A percentile compares a stretch with the other conserved stretches of the same genome.
Conservation (phyloP, 352 stramenopile genomes). For the Phytophthora colocasiae region DNA sequence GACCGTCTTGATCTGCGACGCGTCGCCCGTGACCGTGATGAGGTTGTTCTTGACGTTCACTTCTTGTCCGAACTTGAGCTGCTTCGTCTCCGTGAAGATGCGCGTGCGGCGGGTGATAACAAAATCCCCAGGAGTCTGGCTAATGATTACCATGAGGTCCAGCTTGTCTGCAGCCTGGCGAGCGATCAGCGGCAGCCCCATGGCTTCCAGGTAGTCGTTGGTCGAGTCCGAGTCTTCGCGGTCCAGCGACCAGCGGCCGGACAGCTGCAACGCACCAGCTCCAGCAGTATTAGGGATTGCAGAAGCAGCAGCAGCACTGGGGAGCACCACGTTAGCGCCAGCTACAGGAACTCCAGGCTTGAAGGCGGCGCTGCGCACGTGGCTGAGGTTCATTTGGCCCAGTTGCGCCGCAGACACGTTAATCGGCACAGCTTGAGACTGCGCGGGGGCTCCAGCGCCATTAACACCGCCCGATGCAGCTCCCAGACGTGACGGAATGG, state of each 20-base stretch:
- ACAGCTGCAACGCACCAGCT: slow-evolving; percentile 81
- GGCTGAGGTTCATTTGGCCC: slow-evolving; percentile 60
- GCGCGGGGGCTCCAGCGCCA: slow-evolving; percentile 32
- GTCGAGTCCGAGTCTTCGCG: slow-evolving; percentile 90
- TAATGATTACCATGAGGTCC: slow-evolving; percentile 91
- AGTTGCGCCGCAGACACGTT: slow-evolving; percentile 41
- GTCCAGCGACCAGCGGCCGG: slow-evolving; percentile 86
- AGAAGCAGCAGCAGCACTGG: slow-evolving; percentile 30
- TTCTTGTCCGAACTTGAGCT: slow-evolving; percentile 87
- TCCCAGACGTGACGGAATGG: slow-evolving; percentile 61
- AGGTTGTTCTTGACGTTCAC: slow-evolving; percentile 90
- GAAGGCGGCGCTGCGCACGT: slow-evolving; percentile 74
- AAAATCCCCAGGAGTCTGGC: slow-evolving; percentile 84
- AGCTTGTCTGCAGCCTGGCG: slow-evolving; percentile 89
- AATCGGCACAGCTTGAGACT: slow-evolving; percentile 31
- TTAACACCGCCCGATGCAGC: slow-evolving; percentile 29
- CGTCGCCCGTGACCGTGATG: slow-evolving; percentile 85
- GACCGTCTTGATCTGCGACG: slow-evolving; percentile 73
- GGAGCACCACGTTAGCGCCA: slow-evolving; percentile 35
- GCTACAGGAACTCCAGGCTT: slow-evolving; percentile 58
- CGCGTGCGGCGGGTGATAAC: slow-evolving; percentile 87
- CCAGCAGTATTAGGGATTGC: slow-evolving; percentile 75
- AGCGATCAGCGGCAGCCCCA: slow-evolving; percentile 87
- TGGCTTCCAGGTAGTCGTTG: slow-evolving; percentile 90
- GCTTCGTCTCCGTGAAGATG: slow-evolving; percentile 92